A percentile compares a stretch with the other conserved stretches of the same genome.
These are phyloP conservation scores for Carnegiea gigantea DNA, from an alignment of 179 eudicot genomes.

Conservation along the genomic window DNA sequence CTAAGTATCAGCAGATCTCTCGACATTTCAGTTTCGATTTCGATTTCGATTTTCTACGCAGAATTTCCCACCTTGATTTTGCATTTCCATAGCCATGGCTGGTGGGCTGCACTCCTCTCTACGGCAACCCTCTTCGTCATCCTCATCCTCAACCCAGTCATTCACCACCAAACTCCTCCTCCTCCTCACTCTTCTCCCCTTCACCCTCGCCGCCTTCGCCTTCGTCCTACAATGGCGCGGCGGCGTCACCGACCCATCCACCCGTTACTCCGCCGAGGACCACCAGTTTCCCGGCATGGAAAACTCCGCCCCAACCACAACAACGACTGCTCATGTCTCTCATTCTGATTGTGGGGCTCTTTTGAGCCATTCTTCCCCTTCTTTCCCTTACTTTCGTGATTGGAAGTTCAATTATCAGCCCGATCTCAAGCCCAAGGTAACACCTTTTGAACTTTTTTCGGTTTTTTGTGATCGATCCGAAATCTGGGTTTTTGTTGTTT, in stretches of 20 bases:
- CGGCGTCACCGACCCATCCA: slow-evolving; percentile 63
- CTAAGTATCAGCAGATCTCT: background rate
- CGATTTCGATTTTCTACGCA: background rate
- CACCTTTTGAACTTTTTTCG: background rate
- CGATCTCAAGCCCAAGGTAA: slow-evolving; percentile 86
- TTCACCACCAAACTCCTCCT: slow-evolving; percentile 62
- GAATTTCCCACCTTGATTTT: background rate
- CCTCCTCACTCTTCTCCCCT: slow-evolving; percentile 67
- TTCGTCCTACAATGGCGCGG: slow-evolving; percentile 92
- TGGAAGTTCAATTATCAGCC: slow-evolving; percentile 62
- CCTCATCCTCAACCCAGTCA: slow-evolving; percentile 34
- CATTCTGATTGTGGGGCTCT: slow-evolving; percentile 53
- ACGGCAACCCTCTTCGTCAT: slow-evolving; percentile 30
- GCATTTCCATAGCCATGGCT: slow-evolving; percentile 38
- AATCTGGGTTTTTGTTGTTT: slow-evolving; percentile 22
- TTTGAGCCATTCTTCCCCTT: slow-evolving; percentile 46
- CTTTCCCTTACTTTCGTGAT: slow-evolving; percentile 66
- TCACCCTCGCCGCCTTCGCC: slow-evolving; percentile 74
- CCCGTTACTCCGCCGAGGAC: slow-evolving; percentile 63
- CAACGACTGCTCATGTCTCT: slow-evolving; percentile 30
- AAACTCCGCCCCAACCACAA: slow-evolving; percentile 49
- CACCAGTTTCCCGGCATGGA: slow-evolving; percentile 77
- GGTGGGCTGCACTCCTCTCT: slow-evolving; percentile 54
- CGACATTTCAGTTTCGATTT: background rate
- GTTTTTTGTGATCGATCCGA: slow-evolving; percentile 21